phyloP scores from a whole-genome alignment of 441 rosid genomes.

The Capsella rubella region DNA sequence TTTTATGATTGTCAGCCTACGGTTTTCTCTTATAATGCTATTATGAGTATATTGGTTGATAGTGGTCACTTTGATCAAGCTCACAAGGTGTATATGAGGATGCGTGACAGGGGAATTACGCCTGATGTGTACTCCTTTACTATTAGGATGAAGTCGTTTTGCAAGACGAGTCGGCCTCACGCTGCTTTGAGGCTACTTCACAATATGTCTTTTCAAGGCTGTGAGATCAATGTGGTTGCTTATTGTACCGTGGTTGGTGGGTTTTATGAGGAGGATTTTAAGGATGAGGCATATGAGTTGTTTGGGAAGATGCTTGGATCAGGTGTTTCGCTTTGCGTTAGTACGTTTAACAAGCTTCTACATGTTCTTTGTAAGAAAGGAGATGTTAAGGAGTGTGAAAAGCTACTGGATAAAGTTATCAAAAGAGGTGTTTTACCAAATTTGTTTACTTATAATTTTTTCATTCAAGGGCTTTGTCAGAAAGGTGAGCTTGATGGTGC shows the following conservation, averaged over 20 bases:
- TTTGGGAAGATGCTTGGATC: constrained; percentile 75
- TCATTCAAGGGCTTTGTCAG: constrained; percentile 83
- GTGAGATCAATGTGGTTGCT: constrained; percentile 74
- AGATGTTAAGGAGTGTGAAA: constrained; percentile 74
- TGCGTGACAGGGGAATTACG: constrained; percentile 68
- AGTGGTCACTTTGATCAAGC: constrained; percentile 71
- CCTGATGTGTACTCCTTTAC: constrained; percentile 90
- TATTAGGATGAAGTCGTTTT: constrained; percentile 89
- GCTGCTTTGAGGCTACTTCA: constrained; percentile 86
- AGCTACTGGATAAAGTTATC: constrained; percentile 71
- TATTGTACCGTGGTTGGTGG: constrained; percentile 84
- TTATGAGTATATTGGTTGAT: constrained; percentile 88
- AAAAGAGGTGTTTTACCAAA: constrained; percentile 81
- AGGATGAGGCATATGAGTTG: constrained; percentile 69
- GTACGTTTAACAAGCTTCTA: constrained; percentile 79
- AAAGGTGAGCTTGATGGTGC: constrained; percentile 71
- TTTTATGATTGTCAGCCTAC: constrained; percentile 78
- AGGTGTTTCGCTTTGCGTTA: constrained; percentile 59
- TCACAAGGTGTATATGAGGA: constrained; percentile 88
- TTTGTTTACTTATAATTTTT: constrained; percentile 78
- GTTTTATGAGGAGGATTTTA: constrained; percentile 66
- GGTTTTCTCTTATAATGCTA: constrained; percentile 74
- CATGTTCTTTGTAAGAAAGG: constrained; percentile 86
- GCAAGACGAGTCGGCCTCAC: constrained; percentile 76
- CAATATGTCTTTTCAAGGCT: constrained; percentile 81